Base-by-base conservation (phyloP, 345 rosid species). In the Aegle marmelos region DNA sequence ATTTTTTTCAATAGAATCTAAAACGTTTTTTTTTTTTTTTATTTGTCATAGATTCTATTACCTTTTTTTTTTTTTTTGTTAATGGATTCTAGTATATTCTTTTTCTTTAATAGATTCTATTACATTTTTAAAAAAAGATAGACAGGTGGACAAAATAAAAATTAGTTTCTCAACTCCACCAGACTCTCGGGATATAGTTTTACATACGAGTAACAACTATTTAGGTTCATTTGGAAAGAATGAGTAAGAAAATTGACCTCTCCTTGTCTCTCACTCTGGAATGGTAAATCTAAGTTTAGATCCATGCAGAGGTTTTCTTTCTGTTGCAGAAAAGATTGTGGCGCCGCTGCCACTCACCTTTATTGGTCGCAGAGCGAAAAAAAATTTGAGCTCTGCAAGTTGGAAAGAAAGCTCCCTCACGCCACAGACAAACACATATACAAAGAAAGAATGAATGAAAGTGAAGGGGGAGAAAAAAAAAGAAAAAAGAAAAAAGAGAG, bases 341-440 rank as follows among this genome's bases (percentile, higher is more conserved):
- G 80, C 81, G 80, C 68, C 72, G 36, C 74, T 83, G 80, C 68
- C 74, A 56, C 74, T 69, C 5, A 45, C 67, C 87, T 87, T 87
- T 87, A 83, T 87, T 83, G 88, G 79, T 79, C 73, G 84, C 86
- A 81, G 89, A 83, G 78, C 75, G 7, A 53, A 1, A 70, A 80
- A 81, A 82, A 85, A 37, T 70, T 76, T 57, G 80, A 83, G 70
- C 69, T 81, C 82, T 79, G 81, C 91, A 86, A 89, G 89, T 86
- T 91, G 91, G 83, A 87, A 84, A 84, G 89, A 89, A 88, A 91
- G 90, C 88, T 83, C 77, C 76, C 73, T 70, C 76, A 73, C 81
- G 81, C 82, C 81, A 58, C 61, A 30, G 54, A 69, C 34, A 68
- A 74, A 70, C 53, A 19, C 50, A 48, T 74, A 45, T 62, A 72